Conservation (phyloP, 1,284 basidiomycete species). For the Melampsora occidentalis region DNA sequence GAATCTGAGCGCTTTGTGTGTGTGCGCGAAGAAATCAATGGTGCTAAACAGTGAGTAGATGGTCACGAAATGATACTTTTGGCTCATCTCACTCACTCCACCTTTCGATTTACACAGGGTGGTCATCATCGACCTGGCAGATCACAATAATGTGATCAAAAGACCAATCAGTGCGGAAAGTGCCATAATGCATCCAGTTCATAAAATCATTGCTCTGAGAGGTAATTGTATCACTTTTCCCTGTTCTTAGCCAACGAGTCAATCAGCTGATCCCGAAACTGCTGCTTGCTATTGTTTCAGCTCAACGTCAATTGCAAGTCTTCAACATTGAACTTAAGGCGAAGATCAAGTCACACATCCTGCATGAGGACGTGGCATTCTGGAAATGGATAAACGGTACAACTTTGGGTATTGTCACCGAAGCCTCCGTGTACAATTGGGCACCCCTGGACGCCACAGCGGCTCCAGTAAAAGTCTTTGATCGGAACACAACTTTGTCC, state of each 20-base stretch:
- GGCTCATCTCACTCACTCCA: not conserved
- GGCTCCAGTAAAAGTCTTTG: conserved; percentile 85
- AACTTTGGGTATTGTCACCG: conserved; percentile 92
- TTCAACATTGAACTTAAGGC: conserved; percentile 97
- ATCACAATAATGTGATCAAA: conserved; percentile 92
- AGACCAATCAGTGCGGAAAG: conserved; percentile 96
- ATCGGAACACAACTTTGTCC: conserved; percentile 89
- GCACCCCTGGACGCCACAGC: conserved; percentile 59
- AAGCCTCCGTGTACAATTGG: conserved; percentile 93
- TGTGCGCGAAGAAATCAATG: conserved; percentile 80
- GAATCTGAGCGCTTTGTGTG: conserved; percentile 98
- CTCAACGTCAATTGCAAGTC: conserved; percentile 89
- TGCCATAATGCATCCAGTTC: conserved; percentile 95
- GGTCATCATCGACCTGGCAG: conserved; percentile 91
- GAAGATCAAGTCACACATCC: conserved; percentile 94
- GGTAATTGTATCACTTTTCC: conserved; percentile 9
- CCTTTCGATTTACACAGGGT: conserved; percentile 57
- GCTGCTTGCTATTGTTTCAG: conserved; percentile 59
- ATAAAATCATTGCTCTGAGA: conserved; percentile 88
- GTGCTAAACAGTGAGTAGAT: conserved; percentile 68
- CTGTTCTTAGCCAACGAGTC: not conserved
- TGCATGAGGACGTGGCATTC: conserved; percentile 91
- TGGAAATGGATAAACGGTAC: conserved; percentile 97
- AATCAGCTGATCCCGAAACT: conserved; percentile 47
- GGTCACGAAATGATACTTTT: not conserved